Conservation (phyloP, 2,329 filamentous ascomycete genomes). For the Decorospora gaudefroyi region DNA sequence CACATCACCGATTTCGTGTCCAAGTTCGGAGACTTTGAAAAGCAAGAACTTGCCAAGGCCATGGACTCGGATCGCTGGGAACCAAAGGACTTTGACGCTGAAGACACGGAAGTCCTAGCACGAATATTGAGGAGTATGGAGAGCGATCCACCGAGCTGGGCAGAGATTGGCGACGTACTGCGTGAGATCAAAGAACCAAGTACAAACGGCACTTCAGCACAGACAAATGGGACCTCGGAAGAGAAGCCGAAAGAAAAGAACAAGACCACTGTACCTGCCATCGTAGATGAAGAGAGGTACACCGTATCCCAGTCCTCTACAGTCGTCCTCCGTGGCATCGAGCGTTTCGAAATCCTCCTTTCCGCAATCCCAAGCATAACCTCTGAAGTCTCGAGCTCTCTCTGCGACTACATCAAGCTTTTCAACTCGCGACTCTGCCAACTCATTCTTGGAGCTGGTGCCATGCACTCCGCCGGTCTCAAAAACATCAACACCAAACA, state of each 20-base stretch:
- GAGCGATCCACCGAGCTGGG: constrained; percentile 70
- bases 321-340: constrained; percentile 77
- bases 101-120: constrained; percentile 63
- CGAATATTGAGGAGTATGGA: constrained; percentile 72
- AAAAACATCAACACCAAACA: constrained; percentile 94
- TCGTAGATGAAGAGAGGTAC: constrained; percentile 82
- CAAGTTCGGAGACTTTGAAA: constrained; percentile 70
- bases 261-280: constrained; percentile 62
- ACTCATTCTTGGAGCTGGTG: constrained; percentile 91
- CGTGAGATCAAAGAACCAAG: constrained; percentile 25
- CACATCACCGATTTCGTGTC: constrained; percentile 83
- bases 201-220: constrained; percentile 29
- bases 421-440: constrained; percentile 98
- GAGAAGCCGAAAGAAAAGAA: constrained; percentile 39
- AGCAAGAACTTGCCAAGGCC: constrained; percentile 72
- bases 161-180: constrained; percentile 56
- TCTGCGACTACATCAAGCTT: constrained; percentile 84
- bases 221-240: constrained; percentile 41
- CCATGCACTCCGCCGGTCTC: constrained; percentile 82
- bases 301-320: constrained; percentile 84
- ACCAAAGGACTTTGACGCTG: constrained; percentile 72
- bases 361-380: constrained; percentile 88
- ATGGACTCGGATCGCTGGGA: constrained; percentile 84
- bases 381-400: constrained; percentile 74
- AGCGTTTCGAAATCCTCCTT: constrained; percentile 80